These are phyloP conservation scores for Neophaeococcomyces mojaviensis DNA, from an alignment of 2,329 filamentous ascomycete genomes.

Conservation along the genomic window DNA sequence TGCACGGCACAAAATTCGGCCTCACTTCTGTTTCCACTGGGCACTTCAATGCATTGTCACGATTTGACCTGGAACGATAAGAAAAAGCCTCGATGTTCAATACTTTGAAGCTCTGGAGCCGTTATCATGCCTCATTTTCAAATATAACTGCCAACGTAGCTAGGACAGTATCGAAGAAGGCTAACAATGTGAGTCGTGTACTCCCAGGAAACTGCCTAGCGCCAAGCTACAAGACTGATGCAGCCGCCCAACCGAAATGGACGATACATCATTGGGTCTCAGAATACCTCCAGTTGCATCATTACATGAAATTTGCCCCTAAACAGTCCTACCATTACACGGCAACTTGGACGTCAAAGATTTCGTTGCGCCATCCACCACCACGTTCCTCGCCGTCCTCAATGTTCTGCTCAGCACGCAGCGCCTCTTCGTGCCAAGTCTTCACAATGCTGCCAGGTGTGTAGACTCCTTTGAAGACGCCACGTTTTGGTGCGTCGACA, in stretches of 20 bases:
- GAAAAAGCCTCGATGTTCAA: no score
- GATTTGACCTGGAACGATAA: no score
- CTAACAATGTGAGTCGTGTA: background rate
- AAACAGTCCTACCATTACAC: no score
- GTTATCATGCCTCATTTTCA: no score
- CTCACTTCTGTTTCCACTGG: no score
- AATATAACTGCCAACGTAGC: no score
- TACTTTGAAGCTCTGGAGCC: no score
- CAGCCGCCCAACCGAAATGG: background rate
- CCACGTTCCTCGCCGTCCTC: conserved; percentile 60
- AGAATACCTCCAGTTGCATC: no score
- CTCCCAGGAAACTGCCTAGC: background rate
- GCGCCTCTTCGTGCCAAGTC: conserved; percentile 78
- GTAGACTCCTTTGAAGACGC: conserved; percentile 75
- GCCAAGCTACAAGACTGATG: background rate
- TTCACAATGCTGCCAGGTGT: conserved; percentile 83
- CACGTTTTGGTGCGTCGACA: conserved; percentile 52
- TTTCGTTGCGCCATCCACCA: conserved; percentile 71
- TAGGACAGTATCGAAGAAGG: background rate
- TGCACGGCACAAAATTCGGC: no score
- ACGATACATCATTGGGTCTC: no score
- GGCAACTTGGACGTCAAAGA: conserved; percentile 53
- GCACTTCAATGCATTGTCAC: no score
- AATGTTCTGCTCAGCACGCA: conserved; percentile 61
- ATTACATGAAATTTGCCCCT: no score